These are phyloP conservation scores for Metarhizium robertsii DNA, from an alignment of 2,329 filamentous ascomycete genomes.

Conservation along the genomic window DNA sequence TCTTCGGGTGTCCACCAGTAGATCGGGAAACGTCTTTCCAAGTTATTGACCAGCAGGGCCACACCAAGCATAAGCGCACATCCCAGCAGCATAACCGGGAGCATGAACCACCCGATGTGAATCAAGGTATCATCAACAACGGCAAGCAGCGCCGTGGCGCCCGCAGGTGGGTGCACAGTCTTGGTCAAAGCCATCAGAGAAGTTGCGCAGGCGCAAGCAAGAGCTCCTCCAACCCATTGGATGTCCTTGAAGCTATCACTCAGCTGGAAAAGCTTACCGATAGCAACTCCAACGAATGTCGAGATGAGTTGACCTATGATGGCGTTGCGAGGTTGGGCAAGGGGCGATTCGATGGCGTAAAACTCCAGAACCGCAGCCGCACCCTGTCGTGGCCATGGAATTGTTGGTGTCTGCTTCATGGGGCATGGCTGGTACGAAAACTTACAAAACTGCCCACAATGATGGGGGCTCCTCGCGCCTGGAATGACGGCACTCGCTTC, in stretches of 20 bases:
- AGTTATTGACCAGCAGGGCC: slow-evolving; percentile 59
- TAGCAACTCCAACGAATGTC: slow-evolving; percentile 48
- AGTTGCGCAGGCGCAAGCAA: slow-evolving; percentile 55
- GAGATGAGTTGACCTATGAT: slow-evolving; percentile 58
- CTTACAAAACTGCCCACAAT: slow-evolving; percentile 64
- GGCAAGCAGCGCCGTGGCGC: slow-evolving; percentile 63
- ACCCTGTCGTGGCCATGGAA: slow-evolving; percentile 37
- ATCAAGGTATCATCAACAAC: slow-evolving; percentile 47
- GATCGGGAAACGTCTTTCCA: slow-evolving; percentile 54
- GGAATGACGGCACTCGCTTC: slow-evolving; percentile 43
- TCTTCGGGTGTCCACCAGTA: slow-evolving; percentile 59
- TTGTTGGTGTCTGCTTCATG: not conserved
- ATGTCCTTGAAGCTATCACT: slow-evolving; percentile 36
- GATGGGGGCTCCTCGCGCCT: slow-evolving; percentile 41
- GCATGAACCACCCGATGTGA: slow-evolving; percentile 56
- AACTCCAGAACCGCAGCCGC: slow-evolving; percentile 70
- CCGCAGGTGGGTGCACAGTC: slow-evolving; percentile 65
- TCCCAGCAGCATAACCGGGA: slow-evolving; percentile 54
- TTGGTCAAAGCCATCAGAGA: slow-evolving; percentile 60
- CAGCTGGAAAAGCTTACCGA: slow-evolving; percentile 57
- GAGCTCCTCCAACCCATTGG: slow-evolving; percentile 54
- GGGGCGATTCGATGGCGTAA: slow-evolving; percentile 60
- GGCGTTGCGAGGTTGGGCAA: slow-evolving; percentile 64
- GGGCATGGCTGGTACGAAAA: slow-evolving; percentile 10
- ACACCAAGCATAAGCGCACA: slow-evolving; percentile 50